Percentiles rank a stretch among this genome's conserved stretches.
These are phyloP conservation scores for Biancaea sappan DNA, from an alignment of 306 rosid genomes.

Conservation along the genomic window DNA sequence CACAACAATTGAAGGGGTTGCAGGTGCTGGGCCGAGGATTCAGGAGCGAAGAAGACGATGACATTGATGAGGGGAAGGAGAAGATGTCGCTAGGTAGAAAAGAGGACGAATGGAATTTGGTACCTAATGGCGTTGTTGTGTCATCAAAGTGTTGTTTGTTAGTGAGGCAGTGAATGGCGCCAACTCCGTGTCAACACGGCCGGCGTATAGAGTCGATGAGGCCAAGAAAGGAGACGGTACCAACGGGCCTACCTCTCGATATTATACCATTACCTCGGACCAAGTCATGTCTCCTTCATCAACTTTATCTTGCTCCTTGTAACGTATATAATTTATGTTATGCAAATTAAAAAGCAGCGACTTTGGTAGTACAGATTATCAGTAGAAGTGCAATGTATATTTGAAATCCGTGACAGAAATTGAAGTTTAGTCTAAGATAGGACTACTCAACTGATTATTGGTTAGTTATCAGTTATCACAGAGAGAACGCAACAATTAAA, in stretches of 20 bases:
- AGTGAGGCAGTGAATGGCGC: not conserved
- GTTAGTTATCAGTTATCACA: too few species aligned
- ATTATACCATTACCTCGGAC: not conserved
- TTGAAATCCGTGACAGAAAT: too few species aligned
- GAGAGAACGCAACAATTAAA: too few species aligned
- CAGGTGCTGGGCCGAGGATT: not conserved
- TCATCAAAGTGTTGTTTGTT: not conserved
- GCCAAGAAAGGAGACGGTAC: not conserved
- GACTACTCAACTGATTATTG: too few species aligned
- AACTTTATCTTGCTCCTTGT: too few species aligned
- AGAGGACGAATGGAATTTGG: not conserved
- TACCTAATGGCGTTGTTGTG: too few species aligned
- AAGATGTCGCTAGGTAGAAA: not conserved
- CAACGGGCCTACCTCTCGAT: not conserved
- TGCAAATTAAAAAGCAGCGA: too few species aligned
- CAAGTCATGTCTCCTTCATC: not conserved
- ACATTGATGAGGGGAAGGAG: not conserved
- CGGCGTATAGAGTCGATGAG: conserved; percentile 1
- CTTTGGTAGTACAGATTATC: too few species aligned
- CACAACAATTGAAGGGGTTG: not conserved
- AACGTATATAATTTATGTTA: too few species aligned
- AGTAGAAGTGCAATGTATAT: too few species aligned
- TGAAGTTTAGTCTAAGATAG: too few species aligned
- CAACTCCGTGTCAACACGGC: not conserved
- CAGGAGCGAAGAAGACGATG: not conserved